Base-by-base conservation (phyloP, 176 grass and related monocot species). In the Musa troglodytarum region DNA sequence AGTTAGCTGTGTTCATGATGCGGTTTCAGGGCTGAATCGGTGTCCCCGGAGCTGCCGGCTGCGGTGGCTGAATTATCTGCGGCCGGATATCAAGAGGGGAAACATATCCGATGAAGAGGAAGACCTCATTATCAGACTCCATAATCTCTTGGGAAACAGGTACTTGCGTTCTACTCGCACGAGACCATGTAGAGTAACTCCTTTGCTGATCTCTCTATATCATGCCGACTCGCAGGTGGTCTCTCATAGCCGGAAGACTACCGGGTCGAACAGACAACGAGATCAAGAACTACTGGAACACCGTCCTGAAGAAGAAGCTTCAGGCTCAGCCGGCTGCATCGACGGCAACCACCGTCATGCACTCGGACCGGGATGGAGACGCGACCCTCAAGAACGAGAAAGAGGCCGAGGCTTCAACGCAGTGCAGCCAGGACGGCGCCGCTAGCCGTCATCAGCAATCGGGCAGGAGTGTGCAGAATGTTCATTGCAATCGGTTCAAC, bases 71-170 rank as follows among this genome's bases (percentile, higher is more conserved):
- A 76, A 76, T 49, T 76, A 76, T 29, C 73, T 76, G 14, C 25
- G 73, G 55, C 73, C 28, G 9, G 73, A 76, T 50, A 76, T 76
- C 12, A 76, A 76, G 73, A 76, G 73, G 16, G 73, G 54, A 10
- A 76, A 76, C 28, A 76, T 75, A 61, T 62, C 73, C 16, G 4
- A 49, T 13, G 73, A 75, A 10, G 73, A 75, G 21, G 73, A 75
- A 54, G 53, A 75, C 34, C 73, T 75, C 24, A 75, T 61, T 26
- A 53, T 75, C 15, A 59, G 73, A 21, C 73, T 75, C 73, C 73
- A 75, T 49, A 59, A 62, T 54, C 73, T 75, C 28, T 75, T 75
- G 19, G 73, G 73, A 49, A 73, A 75, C 19, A 61, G 73, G 73
- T 75, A 43, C 34, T 13, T 12, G 34, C 12, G 3, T 53, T 53